Conservation (phyloP, 176 grass and related monocot genomes). For the Phragmites australis region DNA sequence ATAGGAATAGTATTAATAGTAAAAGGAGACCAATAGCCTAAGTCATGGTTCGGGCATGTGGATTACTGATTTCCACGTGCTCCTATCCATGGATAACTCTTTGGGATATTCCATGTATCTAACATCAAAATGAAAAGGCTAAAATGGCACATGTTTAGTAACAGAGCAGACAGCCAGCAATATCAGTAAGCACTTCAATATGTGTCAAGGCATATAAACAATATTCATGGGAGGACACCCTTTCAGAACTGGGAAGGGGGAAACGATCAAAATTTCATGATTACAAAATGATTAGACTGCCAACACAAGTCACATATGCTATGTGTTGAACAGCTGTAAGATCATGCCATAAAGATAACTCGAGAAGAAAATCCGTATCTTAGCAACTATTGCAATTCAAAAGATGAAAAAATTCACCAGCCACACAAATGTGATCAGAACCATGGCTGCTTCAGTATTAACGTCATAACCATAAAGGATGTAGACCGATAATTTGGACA, state of each 20-base stretch:
- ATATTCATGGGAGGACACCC: neutral
- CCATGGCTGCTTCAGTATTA: too few species aligned
- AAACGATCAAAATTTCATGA: neutral
- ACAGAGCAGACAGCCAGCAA: neutral
- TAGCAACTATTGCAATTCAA: neutral
- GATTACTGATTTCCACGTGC: too few species aligned
- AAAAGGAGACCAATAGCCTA: too few species aligned
- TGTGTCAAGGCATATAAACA: neutral
- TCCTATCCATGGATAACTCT: too few species aligned
- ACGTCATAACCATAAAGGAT: conserved; percentile 8
- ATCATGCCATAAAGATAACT: neutral
- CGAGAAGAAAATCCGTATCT: neutral
- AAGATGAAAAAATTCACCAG: neutral
- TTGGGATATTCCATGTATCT: too few species aligned
- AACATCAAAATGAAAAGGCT: neutral
- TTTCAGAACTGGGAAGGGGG: neutral
- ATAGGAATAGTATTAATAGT: too few species aligned
- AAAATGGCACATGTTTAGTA: neutral
- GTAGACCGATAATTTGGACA: conserved; percentile 12
- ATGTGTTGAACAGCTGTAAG: neutral
- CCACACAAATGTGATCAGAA: too few species aligned
- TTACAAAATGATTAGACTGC: neutral
- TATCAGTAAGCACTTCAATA: conserved; percentile 9
- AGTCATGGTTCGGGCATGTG: too few species aligned
- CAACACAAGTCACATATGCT: neutral